Evolutionary conservation across 2,329 filamentous ascomycete genomes (phyloP).

Genomic region (Cytospora leucostoma): DNA sequence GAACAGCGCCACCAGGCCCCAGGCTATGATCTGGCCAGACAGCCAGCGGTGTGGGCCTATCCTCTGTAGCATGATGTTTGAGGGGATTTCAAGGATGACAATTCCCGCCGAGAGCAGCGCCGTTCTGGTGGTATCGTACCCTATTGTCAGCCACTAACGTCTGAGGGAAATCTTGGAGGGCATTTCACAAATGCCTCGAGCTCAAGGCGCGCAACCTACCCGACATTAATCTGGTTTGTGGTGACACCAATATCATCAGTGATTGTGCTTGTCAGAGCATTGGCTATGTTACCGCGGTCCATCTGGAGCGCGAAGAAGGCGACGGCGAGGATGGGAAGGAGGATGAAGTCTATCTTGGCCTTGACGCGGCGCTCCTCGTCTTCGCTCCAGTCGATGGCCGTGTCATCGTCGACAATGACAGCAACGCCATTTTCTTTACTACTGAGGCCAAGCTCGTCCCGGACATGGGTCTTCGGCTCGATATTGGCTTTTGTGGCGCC

Average conservation of each 20-base stretch:
- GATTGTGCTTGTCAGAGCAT: slow-evolving; percentile 51
- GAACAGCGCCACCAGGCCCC: slow-evolving; percentile 44
- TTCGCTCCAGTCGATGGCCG: background rate
- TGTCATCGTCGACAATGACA: background rate
- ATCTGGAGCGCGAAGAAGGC: slow-evolving; percentile 48
- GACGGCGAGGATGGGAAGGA: slow-evolving; percentile 49
- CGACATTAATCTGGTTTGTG: slow-evolving; percentile 53
- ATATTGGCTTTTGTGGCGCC: background rate
- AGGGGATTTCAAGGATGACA: slow-evolving; percentile 49
- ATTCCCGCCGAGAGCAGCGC: slow-evolving; percentile 53
- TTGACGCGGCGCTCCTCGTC: slow-evolving; percentile 8
- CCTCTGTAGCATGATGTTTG: slow-evolving; percentile 43
- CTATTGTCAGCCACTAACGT: background rate
- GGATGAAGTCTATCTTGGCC: slow-evolving; percentile 45
- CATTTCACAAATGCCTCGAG: background rate
- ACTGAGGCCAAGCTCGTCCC: background rate
- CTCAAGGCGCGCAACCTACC: background rate
- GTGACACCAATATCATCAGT: slow-evolving; percentile 51
- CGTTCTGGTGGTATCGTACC: slow-evolving; percentile 38
- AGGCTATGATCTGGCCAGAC: slow-evolving; percentile 40
- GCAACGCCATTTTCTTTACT: background rate
- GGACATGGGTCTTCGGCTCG: background rate
- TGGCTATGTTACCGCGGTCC: slow-evolving; percentile 43
- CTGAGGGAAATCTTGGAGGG: background rate
- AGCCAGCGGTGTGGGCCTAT: slow-evolving; percentile 41